Percentiles rank a stretch among this genome's conserved stretches.
phyloP scores from a whole-genome alignment of 495 filamentous ascomycete species.

The Tuber microsphaerosporum region DNA sequence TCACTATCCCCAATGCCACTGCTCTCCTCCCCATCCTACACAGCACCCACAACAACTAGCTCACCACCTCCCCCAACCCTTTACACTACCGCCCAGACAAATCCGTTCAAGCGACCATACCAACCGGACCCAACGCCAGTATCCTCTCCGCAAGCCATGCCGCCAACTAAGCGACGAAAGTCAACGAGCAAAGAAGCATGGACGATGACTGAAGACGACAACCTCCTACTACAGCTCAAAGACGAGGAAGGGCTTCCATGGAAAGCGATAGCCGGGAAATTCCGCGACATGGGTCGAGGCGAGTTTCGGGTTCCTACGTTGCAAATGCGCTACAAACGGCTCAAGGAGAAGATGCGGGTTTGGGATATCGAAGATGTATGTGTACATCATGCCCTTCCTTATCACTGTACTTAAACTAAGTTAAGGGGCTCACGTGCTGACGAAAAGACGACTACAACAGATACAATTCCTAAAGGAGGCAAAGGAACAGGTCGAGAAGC shows the following conservation, averaged over 20 bases:
- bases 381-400: not conserved
- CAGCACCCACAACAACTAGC: constrained; percentile 37
- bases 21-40: constrained; percentile 26
- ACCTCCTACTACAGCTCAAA: constrained; percentile 58
- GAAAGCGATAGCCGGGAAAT: constrained; percentile 61
- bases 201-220: constrained; percentile 57
- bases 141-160: constrained; percentile 30
- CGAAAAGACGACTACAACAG: constrained; percentile 15
- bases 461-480: constrained; percentile 40
- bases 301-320: constrained; percentile 61
- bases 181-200: constrained; percentile 32
- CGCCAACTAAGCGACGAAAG: constrained; percentile 40
- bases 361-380: constrained; percentile 66
- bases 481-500: constrained; percentile 40
- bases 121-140: constrained; percentile 37
- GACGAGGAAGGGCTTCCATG: constrained; percentile 62
- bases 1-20: constrained; percentile 9
- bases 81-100: constrained; percentile 33
- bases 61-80: constrained; percentile 36
- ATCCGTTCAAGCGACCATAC: constrained; percentile 39
- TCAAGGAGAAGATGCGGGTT: constrained; percentile 56
- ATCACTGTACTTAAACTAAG: not conserved
- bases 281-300: constrained; percentile 56
- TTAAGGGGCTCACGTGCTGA: constrained; percentile 15
- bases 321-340: constrained; percentile 65